Conservation (phyloP, 2,329 filamentous ascomycete genomes). For the Talaromyces sp. region DNA sequence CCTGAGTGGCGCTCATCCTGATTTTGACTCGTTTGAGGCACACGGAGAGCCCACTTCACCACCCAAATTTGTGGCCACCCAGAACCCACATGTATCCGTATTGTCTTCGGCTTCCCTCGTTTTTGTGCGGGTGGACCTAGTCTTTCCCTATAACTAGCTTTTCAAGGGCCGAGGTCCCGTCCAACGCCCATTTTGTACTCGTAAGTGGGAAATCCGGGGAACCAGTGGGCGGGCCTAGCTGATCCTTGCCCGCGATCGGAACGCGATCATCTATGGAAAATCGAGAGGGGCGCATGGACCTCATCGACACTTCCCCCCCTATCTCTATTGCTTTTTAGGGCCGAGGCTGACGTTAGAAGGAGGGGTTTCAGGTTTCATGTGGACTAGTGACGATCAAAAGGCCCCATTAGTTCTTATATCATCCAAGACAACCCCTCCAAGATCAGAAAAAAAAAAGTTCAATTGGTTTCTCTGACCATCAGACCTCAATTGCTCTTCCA, state of each 20-base stretch:
- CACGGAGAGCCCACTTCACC: not conserved
- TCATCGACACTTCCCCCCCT: conserved; percentile 1
- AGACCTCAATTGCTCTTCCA: not conserved
- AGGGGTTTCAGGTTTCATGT: conserved; percentile 29
- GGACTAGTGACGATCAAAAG: conserved; percentile 17
- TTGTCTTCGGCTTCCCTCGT: not conserved
- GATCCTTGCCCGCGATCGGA: conserved; percentile 11
- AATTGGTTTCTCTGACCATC: not conserved
- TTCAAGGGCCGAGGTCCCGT: conserved; percentile 1
- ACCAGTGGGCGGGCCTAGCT: conserved; percentile 4
- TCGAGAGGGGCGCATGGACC: conserved; percentile 5
- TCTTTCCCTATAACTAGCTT: not conserved
- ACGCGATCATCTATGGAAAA: conserved; percentile 6
- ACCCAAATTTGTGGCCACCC: conserved; percentile 3
- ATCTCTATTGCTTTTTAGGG: conserved; percentile 1
- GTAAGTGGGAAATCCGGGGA: conserved; percentile 9
- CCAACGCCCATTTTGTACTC: not conserved
- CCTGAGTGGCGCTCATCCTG: not conserved
- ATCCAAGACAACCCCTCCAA: not conserved
- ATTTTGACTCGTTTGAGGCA: not conserved
- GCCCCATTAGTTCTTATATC: conserved; percentile 7
- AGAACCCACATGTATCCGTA: conserved; percentile 1
- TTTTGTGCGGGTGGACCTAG: not conserved
- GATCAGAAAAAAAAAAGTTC: not conserved
- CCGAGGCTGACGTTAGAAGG: conserved; percentile 21